Conservation (phyloP, 2,329 filamentous ascomycete species). For the Lecanicillium sp. region DNA sequence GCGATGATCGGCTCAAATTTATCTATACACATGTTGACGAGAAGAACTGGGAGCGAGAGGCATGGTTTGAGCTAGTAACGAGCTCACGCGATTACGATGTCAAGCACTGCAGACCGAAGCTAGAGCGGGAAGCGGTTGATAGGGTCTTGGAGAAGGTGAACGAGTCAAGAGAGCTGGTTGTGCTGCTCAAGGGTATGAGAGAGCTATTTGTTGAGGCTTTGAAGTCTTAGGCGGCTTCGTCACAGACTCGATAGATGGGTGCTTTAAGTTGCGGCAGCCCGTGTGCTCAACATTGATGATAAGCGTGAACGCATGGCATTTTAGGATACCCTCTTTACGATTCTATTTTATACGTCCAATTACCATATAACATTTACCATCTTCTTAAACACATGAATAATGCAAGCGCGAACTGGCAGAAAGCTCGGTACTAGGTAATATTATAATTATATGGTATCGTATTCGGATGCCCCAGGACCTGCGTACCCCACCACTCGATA, state of each 20-base stretch:
- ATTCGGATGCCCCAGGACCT: no score
- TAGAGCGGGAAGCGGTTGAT: constrained; percentile 71
- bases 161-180: constrained; percentile 65
- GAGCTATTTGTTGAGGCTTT: constrained; percentile 65
- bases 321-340: no score
- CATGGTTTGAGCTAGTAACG: constrained; percentile 87
- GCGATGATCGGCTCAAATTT: constrained; percentile 80
- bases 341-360: no score
- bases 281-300: no score
- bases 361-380: no score
- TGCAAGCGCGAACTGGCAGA: no score
- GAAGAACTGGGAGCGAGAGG: constrained; percentile 79
- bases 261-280: no score
- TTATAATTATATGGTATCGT: no score
- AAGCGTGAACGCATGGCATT: no score
- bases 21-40: constrained; percentile 82
- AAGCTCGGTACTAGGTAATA: no score
- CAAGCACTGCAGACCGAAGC: constrained; percentile 69
- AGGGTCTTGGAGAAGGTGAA: constrained; percentile 71
- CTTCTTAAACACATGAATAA: no score
- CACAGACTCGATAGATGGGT: not conserved
- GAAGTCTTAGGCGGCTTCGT: constrained; percentile 32
- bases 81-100: constrained; percentile 78
- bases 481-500: no score
- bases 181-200: constrained; percentile 74